Base-by-base conservation (phyloP, 1,139 yeast species). In the Pichia sp. region DNA sequence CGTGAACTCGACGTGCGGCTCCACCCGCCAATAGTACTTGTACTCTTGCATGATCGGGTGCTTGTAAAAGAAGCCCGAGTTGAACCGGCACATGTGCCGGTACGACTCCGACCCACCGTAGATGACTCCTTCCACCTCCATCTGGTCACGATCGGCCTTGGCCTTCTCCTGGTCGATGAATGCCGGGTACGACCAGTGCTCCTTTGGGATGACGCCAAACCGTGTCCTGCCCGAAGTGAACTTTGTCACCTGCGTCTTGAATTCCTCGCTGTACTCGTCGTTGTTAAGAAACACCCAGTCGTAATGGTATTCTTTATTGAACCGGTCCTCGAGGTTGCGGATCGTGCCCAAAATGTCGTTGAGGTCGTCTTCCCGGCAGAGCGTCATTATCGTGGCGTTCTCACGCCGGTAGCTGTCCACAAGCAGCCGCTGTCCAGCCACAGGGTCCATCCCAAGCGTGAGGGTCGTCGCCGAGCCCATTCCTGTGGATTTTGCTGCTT, bases 281-380 rank as follows among this genome's bases (percentile, higher is more conserved):
- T 85, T 85, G 67, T 85, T 85, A 55, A 85, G 69, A 62, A 85
- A 85, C 16, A 84, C 85, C 91, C 91, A 85, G 62, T 83, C 88
- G 66, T 85, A 85, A 59, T 82, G 80, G 66, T 69, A 86, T 54
- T 78, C 72, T 52, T 69, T 64, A 69, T 87, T 87, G 70, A 87
- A 87, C 48, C 93, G 76, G 64, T 84, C 89, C 69, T 88, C 91
- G 34, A 86, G 77, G 48, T 78, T 74, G 55, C 83, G 78, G 47
- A 87, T 79, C 3, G 93, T 79, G 51, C 73, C 78, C 30, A 84
- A 66, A 30, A 86, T 67, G 8, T 72, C 75, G 66, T 74, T 75
- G 36, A 86, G 64, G 58, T 87, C 96, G 26, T 70, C 62, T 64
- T 87, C 85, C 60, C 91, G 75, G 47, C 87, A 89, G 53, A 88